A percentile compares a stretch with the other conserved stretches of the same genome.
Evolutionary conservation across 352 stramenopile species (phyloP).

Genomic region (Phytophthora crassamura): DNA sequence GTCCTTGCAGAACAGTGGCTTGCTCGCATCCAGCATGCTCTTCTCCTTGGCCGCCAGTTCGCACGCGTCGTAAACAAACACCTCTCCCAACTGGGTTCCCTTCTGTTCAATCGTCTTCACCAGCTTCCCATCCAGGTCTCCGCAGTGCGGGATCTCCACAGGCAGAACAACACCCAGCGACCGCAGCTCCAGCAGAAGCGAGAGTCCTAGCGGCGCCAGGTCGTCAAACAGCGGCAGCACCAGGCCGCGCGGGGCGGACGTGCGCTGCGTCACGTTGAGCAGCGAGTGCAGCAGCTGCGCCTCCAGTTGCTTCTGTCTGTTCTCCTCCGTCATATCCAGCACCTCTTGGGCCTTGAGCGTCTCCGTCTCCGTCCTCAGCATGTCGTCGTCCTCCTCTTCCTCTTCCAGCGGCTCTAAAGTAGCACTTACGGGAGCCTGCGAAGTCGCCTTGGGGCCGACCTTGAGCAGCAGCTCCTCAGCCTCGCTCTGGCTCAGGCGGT

Average conservation of each 20-base stretch:
- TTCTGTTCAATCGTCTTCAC: constrained; percentile 31
- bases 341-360: constrained; percentile 29
- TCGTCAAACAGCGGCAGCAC: constrained; percentile 53
- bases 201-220: constrained; percentile 41
- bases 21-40: constrained; percentile 33
- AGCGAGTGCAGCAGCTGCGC: constrained; percentile 35
- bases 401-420: background rate
- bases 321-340: constrained; percentile 20
- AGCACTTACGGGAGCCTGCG: too few species aligned
- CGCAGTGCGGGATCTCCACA: constrained; percentile 55
- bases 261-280: constrained; percentile 23
- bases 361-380: constrained; percentile 29
- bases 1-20: constrained; percentile 42
- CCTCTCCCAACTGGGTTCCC: constrained; percentile 21
- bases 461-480: constrained; percentile 30
- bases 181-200: constrained; percentile 47
- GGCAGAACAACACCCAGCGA: constrained; percentile 39
- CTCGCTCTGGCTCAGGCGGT: constrained; percentile 34
- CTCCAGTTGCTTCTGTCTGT: constrained; percentile 27
- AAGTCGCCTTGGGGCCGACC: constrained; percentile 7
- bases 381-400: constrained; percentile 21
- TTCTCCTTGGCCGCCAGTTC: constrained; percentile 34
- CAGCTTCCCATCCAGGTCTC: constrained; percentile 40
- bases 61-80: constrained; percentile 47
- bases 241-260: constrained; percentile 34